Conservation (phyloP, 2,329 filamentous ascomycete species). For the Botrytis elliptica region DNA sequence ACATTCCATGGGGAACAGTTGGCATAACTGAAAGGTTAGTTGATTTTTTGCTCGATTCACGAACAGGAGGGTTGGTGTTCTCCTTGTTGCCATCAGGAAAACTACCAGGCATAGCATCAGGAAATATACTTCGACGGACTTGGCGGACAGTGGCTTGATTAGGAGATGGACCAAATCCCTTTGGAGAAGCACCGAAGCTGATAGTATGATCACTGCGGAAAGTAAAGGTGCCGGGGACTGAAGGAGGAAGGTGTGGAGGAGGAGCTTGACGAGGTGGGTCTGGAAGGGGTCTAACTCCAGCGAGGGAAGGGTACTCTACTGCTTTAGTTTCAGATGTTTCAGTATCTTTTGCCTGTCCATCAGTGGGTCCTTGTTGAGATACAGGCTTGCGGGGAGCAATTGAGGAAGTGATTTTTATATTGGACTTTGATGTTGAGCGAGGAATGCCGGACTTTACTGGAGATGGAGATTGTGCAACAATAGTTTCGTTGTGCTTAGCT, state of each 20-base stretch:
- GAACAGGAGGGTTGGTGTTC: conserved; percentile 44
- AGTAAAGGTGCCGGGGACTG: conserved; percentile 58
- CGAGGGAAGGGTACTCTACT: conserved; percentile 38
- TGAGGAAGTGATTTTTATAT: conserved; percentile 24
- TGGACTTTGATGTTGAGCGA: conserved; percentile 44
- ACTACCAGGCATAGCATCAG: conserved; percentile 53
- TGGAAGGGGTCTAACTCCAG: conserved; percentile 33
- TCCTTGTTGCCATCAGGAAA: conserved; percentile 58
- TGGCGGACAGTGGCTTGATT: conserved; percentile 62
- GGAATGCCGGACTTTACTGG: conserved; percentile 52
- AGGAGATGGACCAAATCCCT: conserved; percentile 55
- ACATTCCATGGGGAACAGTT: conserved; percentile 59
- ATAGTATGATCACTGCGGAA: conserved; percentile 68
- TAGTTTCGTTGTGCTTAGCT: conserved; percentile 43
- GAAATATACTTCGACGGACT: conserved; percentile 53
- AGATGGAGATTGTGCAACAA: conserved; percentile 53
- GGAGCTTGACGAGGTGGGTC: conserved; percentile 25
- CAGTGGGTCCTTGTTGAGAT: neutral
- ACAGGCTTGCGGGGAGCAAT: conserved; percentile 4
- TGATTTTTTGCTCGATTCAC: conserved; percentile 5
- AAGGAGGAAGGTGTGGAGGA: conserved; percentile 30
- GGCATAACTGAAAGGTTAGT: conserved; percentile 14
- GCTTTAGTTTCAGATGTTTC: neutral
- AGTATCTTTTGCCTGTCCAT: neutral
- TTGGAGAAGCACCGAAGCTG: conserved; percentile 49